Percentiles rank a stretch among this genome's conserved stretches.
These are phyloP conservation scores for Lumnitzera racemosa DNA, from an alignment of 345 rosid genomes.

Conservation along the genomic window DNA sequence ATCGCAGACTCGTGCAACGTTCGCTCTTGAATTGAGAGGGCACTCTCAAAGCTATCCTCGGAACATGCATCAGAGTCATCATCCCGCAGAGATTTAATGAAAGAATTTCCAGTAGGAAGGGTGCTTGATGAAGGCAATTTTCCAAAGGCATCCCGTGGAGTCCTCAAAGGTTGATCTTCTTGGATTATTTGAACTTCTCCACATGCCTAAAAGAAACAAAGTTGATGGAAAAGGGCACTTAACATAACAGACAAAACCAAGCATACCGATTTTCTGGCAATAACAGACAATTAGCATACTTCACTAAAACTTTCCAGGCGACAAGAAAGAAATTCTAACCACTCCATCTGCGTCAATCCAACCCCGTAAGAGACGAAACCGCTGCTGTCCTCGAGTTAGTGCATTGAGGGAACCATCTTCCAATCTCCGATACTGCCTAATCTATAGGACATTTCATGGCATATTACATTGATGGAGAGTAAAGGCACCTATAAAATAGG, in stretches of 20 bases:
- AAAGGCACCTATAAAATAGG: neutral
- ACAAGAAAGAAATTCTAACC: constrained; percentile 36
- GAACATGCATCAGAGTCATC: constrained; percentile 50
- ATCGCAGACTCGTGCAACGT: constrained; percentile 61
- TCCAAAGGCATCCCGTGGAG: constrained; percentile 68
- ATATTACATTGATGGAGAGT: neutral
- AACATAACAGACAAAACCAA: too few relatives aligned
- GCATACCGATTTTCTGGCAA: too few relatives aligned
- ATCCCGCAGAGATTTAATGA: constrained; percentile 17
- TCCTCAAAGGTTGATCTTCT: constrained; percentile 76
- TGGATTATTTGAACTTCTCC: constrained; percentile 86
- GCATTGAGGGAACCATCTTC: constrained; percentile 85
- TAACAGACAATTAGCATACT: too few relatives aligned
- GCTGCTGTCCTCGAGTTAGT: constrained; percentile 89
- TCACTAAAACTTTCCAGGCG: neutral
- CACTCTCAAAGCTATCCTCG: constrained; percentile 78
- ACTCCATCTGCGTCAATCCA: constrained; percentile 90
- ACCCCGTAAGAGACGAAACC: constrained; percentile 61
- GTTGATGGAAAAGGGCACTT: constrained; percentile 11
- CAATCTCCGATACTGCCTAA: constrained; percentile 73
- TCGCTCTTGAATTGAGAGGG: constrained; percentile 60
- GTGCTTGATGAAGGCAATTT: constrained; percentile 36
- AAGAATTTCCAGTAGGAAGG: constrained; percentile 26
- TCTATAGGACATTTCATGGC: constrained; percentile 30
- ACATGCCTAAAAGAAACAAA: constrained; percentile 43